Evolutionary conservation across 1,139 yeast species (phyloP).

Genomic region (Trichomonascaceae sp.): DNA sequence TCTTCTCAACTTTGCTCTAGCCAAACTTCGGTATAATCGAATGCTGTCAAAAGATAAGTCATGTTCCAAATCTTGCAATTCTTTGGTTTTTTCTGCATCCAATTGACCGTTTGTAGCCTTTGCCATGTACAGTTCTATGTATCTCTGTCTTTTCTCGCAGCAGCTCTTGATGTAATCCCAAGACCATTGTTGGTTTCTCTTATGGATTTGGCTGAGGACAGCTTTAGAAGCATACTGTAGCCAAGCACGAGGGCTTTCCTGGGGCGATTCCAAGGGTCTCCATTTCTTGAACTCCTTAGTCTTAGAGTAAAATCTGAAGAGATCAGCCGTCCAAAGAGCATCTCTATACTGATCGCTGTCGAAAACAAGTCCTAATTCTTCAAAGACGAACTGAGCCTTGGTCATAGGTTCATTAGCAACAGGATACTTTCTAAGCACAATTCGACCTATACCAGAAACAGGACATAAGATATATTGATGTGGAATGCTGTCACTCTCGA

Average conservation of each 20-base stretch:
- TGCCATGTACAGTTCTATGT: slow-evolving; percentile 63
- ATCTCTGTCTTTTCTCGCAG: slow-evolving; percentile 63
- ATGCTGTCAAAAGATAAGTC: slow-evolving; percentile 70
- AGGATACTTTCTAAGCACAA: slow-evolving; percentile 79
- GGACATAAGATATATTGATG: slow-evolving; percentile 74
- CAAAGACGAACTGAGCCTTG: slow-evolving; percentile 69
- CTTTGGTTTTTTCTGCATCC: slow-evolving; percentile 35
- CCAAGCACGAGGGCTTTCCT: slow-evolving; percentile 77
- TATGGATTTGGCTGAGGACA: slow-evolving; percentile 73
- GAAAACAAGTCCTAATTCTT: slow-evolving; percentile 78
- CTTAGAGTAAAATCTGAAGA: slow-evolving; percentile 69
- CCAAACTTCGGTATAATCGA: slow-evolving; percentile 75
- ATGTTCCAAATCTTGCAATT: slow-evolving; percentile 50
- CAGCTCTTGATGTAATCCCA: slow-evolving; percentile 77
- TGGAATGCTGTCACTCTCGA: slow-evolving; percentile 24
- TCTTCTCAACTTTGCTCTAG: slow-evolving; percentile 59
- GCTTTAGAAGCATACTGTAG: slow-evolving; percentile 70
- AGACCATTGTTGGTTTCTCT: slow-evolving; percentile 72
- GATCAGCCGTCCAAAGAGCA: slow-evolving; percentile 73
- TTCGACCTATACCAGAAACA: slow-evolving; percentile 79
- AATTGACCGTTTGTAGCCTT: slow-evolving; percentile 35
- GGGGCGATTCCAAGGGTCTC: slow-evolving; percentile 57
- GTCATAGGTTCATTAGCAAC: slow-evolving; percentile 68
- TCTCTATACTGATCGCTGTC: slow-evolving; percentile 84
- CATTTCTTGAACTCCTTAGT: slow-evolving; percentile 68